These are phyloP conservation scores for Pelargonium fulgidum DNA, from an alignment of 441 rosid genomes.

Conservation along the genomic window DNA sequence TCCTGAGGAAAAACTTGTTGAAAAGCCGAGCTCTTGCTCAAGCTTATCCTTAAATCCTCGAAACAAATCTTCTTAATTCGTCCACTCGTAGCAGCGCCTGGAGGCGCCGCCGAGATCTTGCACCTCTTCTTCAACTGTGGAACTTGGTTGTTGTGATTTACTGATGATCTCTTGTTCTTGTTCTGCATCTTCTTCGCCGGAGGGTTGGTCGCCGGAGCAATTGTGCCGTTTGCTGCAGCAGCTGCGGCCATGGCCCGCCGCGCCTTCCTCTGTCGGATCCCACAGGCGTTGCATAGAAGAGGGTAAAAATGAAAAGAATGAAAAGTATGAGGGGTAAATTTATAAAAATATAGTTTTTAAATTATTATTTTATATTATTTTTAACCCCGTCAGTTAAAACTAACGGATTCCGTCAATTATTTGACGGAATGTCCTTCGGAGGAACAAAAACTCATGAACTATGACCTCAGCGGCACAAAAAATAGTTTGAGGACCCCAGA, in stretches of 20 bases:
- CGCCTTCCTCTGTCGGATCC: slow-evolving; percentile 91
- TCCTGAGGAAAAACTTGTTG: slow-evolving; percentile 82
- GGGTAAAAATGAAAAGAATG: too few relatives aligned
- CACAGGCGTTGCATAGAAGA: slow-evolving; percentile 98
- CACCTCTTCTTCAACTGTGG: slow-evolving; percentile 48
- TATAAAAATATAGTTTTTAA: neutral
- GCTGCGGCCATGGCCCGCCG: slow-evolving; percentile 75
- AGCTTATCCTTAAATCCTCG: slow-evolving; percentile 54
- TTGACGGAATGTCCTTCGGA: too few relatives aligned
- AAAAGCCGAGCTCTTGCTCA: slow-evolving; percentile 59
- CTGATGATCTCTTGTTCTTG: slow-evolving; percentile 38
- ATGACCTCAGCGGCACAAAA: too few relatives aligned
- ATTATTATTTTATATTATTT: too few relatives aligned
- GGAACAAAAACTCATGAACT: too few relatives aligned
- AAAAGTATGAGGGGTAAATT: too few relatives aligned
- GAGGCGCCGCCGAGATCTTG: slow-evolving; percentile 27
- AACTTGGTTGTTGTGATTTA: slow-evolving; percentile 24
- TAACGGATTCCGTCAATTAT: too few relatives aligned
- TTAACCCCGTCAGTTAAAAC: too few relatives aligned
- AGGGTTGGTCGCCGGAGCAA: slow-evolving; percentile 22
- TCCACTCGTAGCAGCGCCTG: slow-evolving; percentile 18
- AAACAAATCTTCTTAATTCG: slow-evolving; percentile 50
- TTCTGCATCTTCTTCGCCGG: slow-evolving; percentile 32
- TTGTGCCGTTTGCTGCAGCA: slow-evolving; percentile 32
- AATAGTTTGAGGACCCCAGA: too few relatives aligned